phyloP scores from a whole-genome alignment of 1,284 basidiomycete species.

The Austropuccinia psidii region DNA sequence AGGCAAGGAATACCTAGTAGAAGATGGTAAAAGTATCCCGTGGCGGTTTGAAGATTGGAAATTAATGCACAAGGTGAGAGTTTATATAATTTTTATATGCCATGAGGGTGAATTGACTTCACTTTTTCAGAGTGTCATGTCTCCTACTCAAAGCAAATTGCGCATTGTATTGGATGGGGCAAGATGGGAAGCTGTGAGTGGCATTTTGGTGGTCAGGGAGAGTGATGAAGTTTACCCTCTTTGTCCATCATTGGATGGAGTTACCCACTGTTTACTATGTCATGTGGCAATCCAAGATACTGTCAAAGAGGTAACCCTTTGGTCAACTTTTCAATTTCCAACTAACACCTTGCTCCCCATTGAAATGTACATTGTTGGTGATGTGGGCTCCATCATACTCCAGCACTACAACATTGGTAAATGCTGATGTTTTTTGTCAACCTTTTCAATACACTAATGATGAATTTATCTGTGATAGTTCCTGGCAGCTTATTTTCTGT shows the following conservation, averaged over 20 bases:
- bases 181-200: constrained; percentile 80
- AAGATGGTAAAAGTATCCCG: constrained; percentile 69
- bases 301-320: constrained; percentile 88
- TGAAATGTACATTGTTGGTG: constrained; percentile 83
- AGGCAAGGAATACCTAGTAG: constrained; percentile 48
- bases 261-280: constrained; percentile 74
- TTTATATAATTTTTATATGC: not conserved
- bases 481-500: too few relatives aligned
- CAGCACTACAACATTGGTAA: constrained; percentile 75
- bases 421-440: too few relatives aligned
- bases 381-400: too few relatives aligned
- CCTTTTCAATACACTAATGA: too few relatives aligned
- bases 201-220: constrained; percentile 86
- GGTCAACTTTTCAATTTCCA: constrained; percentile 86
- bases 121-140: constrained; percentile 62
- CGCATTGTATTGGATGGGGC: constrained; percentile 76
- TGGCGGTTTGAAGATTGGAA: constrained; percentile 99
- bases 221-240: constrained; percentile 85
- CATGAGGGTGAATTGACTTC: too few relatives aligned
- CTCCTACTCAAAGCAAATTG: constrained; percentile 71
- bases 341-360: constrained; percentile 88
- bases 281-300: constrained; percentile 87
- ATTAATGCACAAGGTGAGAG: constrained; percentile 74
- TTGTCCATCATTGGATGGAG: constrained; percentile 67
- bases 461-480: too few relatives aligned